Base-by-base conservation (phyloP, 371 early-diverging fungal genomes). In the Rhizopus stolonifer region DNA sequence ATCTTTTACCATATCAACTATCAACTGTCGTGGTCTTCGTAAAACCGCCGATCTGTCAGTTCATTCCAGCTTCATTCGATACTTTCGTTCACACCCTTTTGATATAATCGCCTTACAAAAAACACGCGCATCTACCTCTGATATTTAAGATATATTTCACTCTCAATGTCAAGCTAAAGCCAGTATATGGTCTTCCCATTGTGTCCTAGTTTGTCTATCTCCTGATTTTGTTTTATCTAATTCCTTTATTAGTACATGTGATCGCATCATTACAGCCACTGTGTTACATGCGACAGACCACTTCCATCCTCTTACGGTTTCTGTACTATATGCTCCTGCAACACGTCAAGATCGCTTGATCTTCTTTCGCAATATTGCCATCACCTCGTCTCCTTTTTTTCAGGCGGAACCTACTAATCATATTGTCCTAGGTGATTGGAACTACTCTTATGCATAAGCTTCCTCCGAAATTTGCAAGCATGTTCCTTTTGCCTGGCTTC, bases 81-180 rank as follows among this genome's bases (percentile, higher is more conserved):
- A 51, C 22, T 31, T 51, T 18, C 40, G 52, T 5, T 42, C 52
- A 25, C 11, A 15, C 6, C 5, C 19, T 6, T 18, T 51, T 10
- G 52, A 51, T 19, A 15, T 51, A 10, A n/a, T 51, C 10, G n/a
- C 31, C 17, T 11, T 43, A 17, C 52, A 51, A 51, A 43, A 51
- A 51, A 29, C 52, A 8, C 52, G 42, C 14, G 43, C 42, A 21
- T 14, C 22, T 18, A 51, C 43, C 7, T 10, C 7, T 15, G 17
- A 23, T 18, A 6, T 51, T 15, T 10, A 51, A 17, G 15, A 40
- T 17, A 42, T 18, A 26, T 42, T 51, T 15, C 26, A 51, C 32
- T 23, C 25, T n/a, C 52, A 51, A 51, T 51, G 40, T 25, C 31
- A 26, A 18, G 31, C 52, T 18, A 14, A 25, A 42, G 6, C 22